Evolutionary conservation across 192 early-diverging fungal species (phyloP), one percentile per base, ranked within the genome.

Genomic region (Coemansia sp.): DNA sequence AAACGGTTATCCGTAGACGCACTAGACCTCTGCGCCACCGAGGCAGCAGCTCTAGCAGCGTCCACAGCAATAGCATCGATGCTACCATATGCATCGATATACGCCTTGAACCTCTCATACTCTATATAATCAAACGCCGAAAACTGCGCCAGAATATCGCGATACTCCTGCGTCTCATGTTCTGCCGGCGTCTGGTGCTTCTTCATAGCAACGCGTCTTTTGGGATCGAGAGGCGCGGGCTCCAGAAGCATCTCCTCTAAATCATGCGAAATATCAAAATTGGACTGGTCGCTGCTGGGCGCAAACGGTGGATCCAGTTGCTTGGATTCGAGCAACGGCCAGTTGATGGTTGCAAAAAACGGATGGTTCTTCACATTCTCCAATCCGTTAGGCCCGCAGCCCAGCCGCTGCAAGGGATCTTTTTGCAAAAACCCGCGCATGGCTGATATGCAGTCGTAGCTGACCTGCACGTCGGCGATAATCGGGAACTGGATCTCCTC

Each of bases 241-340:
- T 99, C 96, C n/a, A 99, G 84, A 45, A 99, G 78, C 35, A 98
- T 87, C 70, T 99, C 97, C 66, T 99, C 96, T 22, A 99, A 78
- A 54, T 99, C 97, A 72, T 97, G 90, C 32, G 95, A 93, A 8
- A 94, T 93, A 85, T 99, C 97, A 78, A 97, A 98, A 72, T 99
- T 99, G 54, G 93, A 90, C 20, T 88, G 81, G 73, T 96, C 94
- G 58, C 86, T 91, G 79, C 92, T 91, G 54, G 96, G 96, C 8
- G 88, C 82, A 77, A 96, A 98, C 8, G 94, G 90, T 34, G 96
- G 94, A 3, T 66, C 71, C 0, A 89, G 82, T 66, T 90, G 78
- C 75, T 91, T 92, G n/a, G 83, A 71, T 35, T 91, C 89, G 35
- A 97, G 82, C 43, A 73, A 72, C 15, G 81, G 76, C 96, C 96